Conservation (phyloP, 2,329 filamentous ascomycete species). For the Botryotinia narcissicola region DNA sequence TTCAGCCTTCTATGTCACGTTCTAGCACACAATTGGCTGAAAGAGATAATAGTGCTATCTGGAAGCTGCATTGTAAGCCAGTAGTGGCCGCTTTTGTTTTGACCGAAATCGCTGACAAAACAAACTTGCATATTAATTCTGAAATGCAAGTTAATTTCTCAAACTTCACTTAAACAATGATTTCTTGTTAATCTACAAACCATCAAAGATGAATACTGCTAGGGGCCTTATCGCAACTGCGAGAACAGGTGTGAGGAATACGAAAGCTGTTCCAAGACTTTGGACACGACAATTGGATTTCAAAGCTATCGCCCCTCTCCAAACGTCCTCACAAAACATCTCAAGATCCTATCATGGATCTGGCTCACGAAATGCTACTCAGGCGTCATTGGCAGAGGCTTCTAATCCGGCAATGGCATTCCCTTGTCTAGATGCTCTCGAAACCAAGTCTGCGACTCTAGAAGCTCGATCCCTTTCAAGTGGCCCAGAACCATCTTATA, state of each 20-base stretch:
- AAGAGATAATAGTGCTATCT: background rate
- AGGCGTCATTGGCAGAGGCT: slow-evolving; percentile 39
- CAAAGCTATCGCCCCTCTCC: slow-evolving; percentile 16
- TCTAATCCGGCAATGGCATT: slow-evolving; percentile 87
- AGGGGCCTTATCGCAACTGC: slow-evolving; percentile 29
- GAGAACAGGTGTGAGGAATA: slow-evolving; percentile 26
- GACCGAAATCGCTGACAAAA: slow-evolving; percentile 24
- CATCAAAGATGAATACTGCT: slow-evolving; percentile 31
- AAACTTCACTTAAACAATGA: background rate
- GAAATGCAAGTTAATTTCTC: slow-evolving; percentile 8
- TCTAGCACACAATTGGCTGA: slow-evolving; percentile 25
- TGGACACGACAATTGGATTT: slow-evolving; percentile 28
- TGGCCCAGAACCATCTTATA: slow-evolving; percentile 93
- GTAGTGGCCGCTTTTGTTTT: background rate
- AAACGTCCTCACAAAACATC: slow-evolving; percentile 19
- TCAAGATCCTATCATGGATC: slow-evolving; percentile 31
- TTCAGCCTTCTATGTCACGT: slow-evolving; percentile 16
- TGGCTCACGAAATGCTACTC: slow-evolving; percentile 23
- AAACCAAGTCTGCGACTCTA: slow-evolving; percentile 73
- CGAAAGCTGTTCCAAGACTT: slow-evolving; percentile 21
- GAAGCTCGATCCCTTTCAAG: slow-evolving; percentile 63
- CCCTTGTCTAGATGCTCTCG: slow-evolving; percentile 82
- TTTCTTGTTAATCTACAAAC: background rate
- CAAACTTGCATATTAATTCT: background rate
- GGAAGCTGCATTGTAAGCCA: background rate